Evolutionary conservation across 1,284 basidiomycete species (phyloP).

Genomic region (Puccinia novopanici): DNA sequence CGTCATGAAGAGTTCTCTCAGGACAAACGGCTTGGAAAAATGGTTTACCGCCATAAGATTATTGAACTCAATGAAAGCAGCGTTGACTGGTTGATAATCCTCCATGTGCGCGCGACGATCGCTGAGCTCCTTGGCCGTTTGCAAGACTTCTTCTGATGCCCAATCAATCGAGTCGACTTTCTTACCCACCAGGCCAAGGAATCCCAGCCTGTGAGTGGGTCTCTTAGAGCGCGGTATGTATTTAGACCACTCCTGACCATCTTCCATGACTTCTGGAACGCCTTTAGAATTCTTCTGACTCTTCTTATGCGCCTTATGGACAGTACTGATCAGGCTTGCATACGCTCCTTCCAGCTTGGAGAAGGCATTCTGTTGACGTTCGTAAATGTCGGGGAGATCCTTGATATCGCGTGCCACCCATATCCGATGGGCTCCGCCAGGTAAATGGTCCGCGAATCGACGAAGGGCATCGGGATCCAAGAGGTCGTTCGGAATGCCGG

Average conservation of each 20-base stretch:
- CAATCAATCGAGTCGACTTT: constrained; percentile 89
- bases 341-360: constrained; percentile 82
- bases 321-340: constrained; percentile 72
- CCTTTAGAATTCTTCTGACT: constrained; percentile 59
- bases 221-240: constrained; percentile 71
- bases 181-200: constrained; percentile 68
- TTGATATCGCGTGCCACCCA: constrained; percentile 89
- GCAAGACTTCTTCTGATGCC: constrained; percentile 68
- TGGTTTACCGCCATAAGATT: constrained; percentile 71
- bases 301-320: constrained; percentile 65
- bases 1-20: not conserved
- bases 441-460: constrained; percentile 71
- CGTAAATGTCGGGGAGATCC: constrained; percentile 77
- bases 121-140: constrained; percentile 64
- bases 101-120: constrained; percentile 68
- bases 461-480: constrained; percentile 69
- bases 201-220: constrained; percentile 72
- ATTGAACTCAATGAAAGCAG: constrained; percentile 85
- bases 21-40: constrained; percentile 50
- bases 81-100: constrained; percentile 63
- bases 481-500: constrained; percentile 79
- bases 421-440: constrained; percentile 80
- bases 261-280: constrained; percentile 54
- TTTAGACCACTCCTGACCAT: constrained; percentile 60
- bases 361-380: constrained; percentile 73